Evolutionary conservation across 768 basidiomycete species (phyloP).

Genomic region (Agaricus bisporus): DNA sequence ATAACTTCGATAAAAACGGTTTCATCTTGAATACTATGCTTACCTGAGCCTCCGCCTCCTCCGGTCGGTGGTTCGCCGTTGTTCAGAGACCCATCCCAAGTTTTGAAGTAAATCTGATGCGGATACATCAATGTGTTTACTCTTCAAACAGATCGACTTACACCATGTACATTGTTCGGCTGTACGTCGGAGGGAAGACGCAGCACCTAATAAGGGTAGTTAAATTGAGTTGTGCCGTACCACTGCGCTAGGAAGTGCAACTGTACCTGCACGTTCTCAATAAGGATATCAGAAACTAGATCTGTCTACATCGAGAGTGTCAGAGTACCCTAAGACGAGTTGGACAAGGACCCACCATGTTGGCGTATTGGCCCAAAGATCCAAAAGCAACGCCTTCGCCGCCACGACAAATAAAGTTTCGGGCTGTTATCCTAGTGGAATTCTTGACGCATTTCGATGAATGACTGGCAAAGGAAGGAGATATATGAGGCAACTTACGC

Average conservation of each 20-base stretch:
- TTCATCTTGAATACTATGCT: neutral
- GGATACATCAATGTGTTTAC: neutral
- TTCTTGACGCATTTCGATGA: constrained; percentile 29
- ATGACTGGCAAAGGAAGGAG: neutral
- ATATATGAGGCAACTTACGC: constrained; percentile 28
- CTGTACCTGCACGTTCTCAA: constrained; percentile 39
- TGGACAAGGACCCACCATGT: constrained; percentile 30
- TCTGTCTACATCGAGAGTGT: constrained; percentile 33
- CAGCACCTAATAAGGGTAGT: constrained; percentile 28
- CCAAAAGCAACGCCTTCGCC: constrained; percentile 60
- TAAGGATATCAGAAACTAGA: constrained; percentile 43
- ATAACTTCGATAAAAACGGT: neutral
- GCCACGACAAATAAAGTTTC: constrained; percentile 47
- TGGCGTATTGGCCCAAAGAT: constrained; percentile 50
- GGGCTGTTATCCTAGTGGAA: constrained; percentile 43
- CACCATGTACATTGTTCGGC: constrained; percentile 51
- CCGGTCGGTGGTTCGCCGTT: constrained; percentile 50
- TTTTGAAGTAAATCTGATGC: constrained; percentile 48
- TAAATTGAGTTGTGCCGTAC: neutral
- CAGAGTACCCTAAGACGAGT: neutral
- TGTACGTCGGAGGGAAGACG: constrained; percentile 42
- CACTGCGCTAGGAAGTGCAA: neutral
- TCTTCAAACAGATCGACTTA: constrained; percentile 17
- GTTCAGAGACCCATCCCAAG: constrained; percentile 41
- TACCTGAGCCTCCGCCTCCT: constrained; percentile 48